Evolutionary conservation across 345 rosid genomes (phyloP).

Genomic region (Clarkia xantiana): DNA sequence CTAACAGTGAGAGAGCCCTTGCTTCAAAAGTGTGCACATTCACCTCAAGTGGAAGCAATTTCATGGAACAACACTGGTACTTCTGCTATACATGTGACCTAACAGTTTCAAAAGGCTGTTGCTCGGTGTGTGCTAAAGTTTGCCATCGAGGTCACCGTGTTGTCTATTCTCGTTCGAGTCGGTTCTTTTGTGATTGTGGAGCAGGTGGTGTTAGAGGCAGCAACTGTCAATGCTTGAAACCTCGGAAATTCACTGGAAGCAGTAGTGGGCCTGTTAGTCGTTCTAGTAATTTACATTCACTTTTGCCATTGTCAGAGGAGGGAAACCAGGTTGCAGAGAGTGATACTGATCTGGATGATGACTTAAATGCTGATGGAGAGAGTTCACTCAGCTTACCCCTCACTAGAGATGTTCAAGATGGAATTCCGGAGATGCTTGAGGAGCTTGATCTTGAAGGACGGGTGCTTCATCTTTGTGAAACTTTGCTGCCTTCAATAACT

Average conservation of each 20-base stretch:
- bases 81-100: constrained; percentile 99
- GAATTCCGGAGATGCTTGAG: constrained; percentile 48
- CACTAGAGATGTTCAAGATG: constrained; percentile 59
- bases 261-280: constrained; percentile 37
- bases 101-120: constrained; percentile 91
- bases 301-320: constrained; percentile 68
- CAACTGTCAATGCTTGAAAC: constrained; percentile 94
- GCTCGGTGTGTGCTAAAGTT: constrained; percentile 97
- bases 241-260: constrained; percentile 68
- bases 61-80: constrained; percentile 99
- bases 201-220: constrained; percentile 98
- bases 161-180: constrained; percentile 91
- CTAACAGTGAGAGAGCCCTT: constrained; percentile 73
- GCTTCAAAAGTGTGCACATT: constrained; percentile 95
- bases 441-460: constrained; percentile 67
- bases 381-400: constrained; percentile 38
- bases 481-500: constrained; percentile 61
- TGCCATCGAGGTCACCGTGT: constrained; percentile 99
- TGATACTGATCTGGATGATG: constrained; percentile 90
- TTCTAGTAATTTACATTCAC: constrained; percentile 50
- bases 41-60: constrained; percentile 96
- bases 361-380: constrained; percentile 36
- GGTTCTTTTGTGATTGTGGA: constrained; percentile 98
- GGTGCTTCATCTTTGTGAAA: constrained; percentile 61
- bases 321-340: constrained; percentile 77